phyloP scores from a whole-genome alignment of 2,329 filamentous ascomycete species.

The Rhynchosporium secalis region DNA sequence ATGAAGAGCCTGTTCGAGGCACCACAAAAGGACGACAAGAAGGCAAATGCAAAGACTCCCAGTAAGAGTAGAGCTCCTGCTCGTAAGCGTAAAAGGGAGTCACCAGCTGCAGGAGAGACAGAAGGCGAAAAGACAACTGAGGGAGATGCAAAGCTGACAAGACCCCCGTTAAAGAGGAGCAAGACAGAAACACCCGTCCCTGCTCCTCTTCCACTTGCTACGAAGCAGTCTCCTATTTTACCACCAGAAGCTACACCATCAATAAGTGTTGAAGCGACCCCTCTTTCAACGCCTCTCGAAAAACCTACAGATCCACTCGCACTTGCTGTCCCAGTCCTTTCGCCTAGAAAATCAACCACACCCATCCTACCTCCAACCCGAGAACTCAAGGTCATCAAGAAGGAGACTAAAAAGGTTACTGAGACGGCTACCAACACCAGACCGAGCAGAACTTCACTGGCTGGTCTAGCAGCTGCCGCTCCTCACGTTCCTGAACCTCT shows the following conservation, averaged over 20 bases:
- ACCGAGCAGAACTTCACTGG: conserved; percentile 25
- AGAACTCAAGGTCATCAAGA: conserved; percentile 31
- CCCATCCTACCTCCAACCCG: conserved; percentile 39
- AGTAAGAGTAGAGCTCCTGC: conserved; percentile 25
- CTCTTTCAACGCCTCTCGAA: conserved; percentile 23
- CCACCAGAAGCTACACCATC: conserved; percentile 30
- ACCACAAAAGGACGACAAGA: conserved; percentile 29
- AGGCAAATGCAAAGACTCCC: conserved; percentile 15
- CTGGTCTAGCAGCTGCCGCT: conserved; percentile 27
- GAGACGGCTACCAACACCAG: conserved; percentile 26
- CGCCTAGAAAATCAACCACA: conserved; percentile 40
- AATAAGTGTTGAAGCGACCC: conserved; percentile 24
- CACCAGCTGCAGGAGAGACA: conserved; percentile 24
- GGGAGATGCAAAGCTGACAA: conserved; percentile 28
- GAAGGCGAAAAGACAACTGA: conserved; percentile 28
- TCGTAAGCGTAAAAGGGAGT: conserved; percentile 39
- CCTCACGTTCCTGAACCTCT: conserved; percentile 27
- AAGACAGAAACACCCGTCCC: conserved; percentile 60
- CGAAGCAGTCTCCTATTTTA: conserved; percentile 38
- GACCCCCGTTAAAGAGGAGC: conserved; percentile 50
- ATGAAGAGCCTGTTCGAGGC: conserved; percentile 44
- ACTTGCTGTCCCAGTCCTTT: conserved; percentile 23
- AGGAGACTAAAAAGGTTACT: conserved; percentile 25
- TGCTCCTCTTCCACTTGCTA: conserved; percentile 42
- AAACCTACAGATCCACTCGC: conserved; percentile 20